A percentile compares a stretch with the other conserved stretches of the same genome.
Evolutionary conservation across 352 stramenopile genomes (phyloP).

Genomic region (Blastocystis sp.): DNA sequence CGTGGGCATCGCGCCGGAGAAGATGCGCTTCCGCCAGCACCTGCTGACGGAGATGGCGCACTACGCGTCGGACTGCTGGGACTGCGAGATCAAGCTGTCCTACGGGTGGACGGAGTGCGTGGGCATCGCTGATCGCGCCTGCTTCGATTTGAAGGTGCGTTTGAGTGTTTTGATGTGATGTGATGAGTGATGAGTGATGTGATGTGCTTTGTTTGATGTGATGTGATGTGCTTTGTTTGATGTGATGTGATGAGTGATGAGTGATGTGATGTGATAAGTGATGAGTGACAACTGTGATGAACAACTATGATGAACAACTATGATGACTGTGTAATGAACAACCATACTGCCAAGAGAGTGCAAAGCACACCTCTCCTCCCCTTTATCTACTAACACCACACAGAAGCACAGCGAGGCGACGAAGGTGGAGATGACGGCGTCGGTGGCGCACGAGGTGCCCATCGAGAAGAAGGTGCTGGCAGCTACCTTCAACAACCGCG

Average conservation of each 20-base stretch:
- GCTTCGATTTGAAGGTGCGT: constrained; percentile 90
- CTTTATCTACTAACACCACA: background rate
- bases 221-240: too few relatives aligned
- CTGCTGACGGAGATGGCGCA: constrained; percentile 98
- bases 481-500: constrained; percentile 92
- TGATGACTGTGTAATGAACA: too few relatives aligned
- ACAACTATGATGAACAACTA: too few relatives aligned
- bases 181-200: too few relatives aligned
- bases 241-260: too few relatives aligned
- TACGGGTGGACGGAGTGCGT: constrained; percentile 98
- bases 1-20: constrained; percentile 87
- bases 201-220: too few relatives aligned
- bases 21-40: constrained; percentile 96
- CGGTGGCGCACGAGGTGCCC: constrained; percentile 81
- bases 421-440: constrained; percentile 83
- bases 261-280: too few relatives aligned
- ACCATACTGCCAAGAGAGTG: too few relatives aligned
- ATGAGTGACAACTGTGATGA: too few relatives aligned
- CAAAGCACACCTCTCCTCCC: too few relatives aligned
- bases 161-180: constrained; percentile 51
- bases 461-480: constrained; percentile 82
- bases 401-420: constrained; percentile 75
- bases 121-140: constrained; percentile 94
- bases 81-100: constrained; percentile 94
- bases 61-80: constrained; percentile 98